Percentiles rank a stretch among this genome's conserved stretches.
phyloP scores from a whole-genome alignment of 2,329 filamentous ascomycete species.

The Fusarium nelsonii region DNA sequence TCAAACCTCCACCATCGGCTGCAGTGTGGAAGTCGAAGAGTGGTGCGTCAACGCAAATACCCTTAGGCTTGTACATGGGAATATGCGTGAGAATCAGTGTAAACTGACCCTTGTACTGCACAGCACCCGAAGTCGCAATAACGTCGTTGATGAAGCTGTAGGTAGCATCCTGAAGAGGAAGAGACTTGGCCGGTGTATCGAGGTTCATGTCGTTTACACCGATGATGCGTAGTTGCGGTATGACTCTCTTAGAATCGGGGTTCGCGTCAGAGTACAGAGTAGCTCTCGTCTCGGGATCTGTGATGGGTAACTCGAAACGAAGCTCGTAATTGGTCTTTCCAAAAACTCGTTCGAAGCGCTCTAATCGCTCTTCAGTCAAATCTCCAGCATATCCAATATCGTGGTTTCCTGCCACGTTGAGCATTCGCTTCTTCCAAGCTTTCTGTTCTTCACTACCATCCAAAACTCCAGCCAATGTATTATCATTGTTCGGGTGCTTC shows the following conservation, averaged over 20 bases:
- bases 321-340: slow-evolving; percentile 93
- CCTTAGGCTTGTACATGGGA: slow-evolving; percentile 84
- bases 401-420: slow-evolving; percentile 95
- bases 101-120: slow-evolving; percentile 73
- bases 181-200: slow-evolving; percentile 80
- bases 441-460: slow-evolving; percentile 59
- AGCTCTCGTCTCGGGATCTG: slow-evolving; percentile 54
- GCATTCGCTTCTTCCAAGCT: slow-evolving; percentile 79
- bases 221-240: slow-evolving; percentile 82
- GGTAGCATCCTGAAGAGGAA: slow-evolving; percentile 77
- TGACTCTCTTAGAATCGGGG: slow-evolving; percentile 60
- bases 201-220: slow-evolving; percentile 95
- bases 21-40: slow-evolving; percentile 82
- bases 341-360: slow-evolving; percentile 86
- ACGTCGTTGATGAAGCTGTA: slow-evolving; percentile 81
- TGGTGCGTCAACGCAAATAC: slow-evolving; percentile 86
- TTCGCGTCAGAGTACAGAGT: slow-evolving; percentile 60
- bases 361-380: slow-evolving; percentile 78
- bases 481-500: slow-evolving; percentile 60
- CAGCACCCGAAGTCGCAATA: slow-evolving; percentile 71
- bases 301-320: slow-evolving; percentile 72
- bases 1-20: slow-evolving; percentile 77
- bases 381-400: slow-evolving; percentile 97
- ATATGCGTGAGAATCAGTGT: slow-evolving; percentile 93
- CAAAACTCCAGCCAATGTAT: slow-evolving; percentile 64